A percentile compares a stretch with the other conserved stretches of the same genome.
Conservation (phyloP, 768 basidiomycete genomes). For the Amanita inopinata region DNA sequence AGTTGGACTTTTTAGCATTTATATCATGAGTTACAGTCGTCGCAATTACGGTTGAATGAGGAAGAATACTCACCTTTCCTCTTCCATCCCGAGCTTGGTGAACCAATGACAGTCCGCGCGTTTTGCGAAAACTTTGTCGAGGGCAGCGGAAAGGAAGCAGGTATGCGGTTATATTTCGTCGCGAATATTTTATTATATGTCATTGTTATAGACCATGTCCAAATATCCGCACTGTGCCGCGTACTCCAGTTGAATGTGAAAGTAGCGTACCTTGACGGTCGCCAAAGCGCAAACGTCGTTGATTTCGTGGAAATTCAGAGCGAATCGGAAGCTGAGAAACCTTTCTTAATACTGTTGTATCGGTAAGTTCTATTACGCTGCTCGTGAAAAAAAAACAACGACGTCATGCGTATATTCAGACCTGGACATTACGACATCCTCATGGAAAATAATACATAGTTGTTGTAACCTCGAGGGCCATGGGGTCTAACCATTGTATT, state of each 20-base stretch:
- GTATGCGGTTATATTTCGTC: slow-evolving; percentile 22
- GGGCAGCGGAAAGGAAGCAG: slow-evolving; percentile 68
- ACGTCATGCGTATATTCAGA: slow-evolving; percentile 27
- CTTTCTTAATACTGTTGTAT: slow-evolving; percentile 65
- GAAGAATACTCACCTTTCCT: slow-evolving; percentile 63
- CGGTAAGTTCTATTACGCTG: slow-evolving; percentile 32
- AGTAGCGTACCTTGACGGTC: slow-evolving; percentile 77
- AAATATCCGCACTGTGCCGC: slow-evolving; percentile 67
- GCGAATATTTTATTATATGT: not conserved
- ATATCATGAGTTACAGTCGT: slow-evolving; percentile 30
- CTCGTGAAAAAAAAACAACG: not conserved
- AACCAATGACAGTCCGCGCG: slow-evolving; percentile 41
- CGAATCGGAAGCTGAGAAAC: slow-evolving; percentile 28
- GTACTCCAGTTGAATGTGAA: slow-evolving; percentile 59
- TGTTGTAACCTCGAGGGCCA: no score
- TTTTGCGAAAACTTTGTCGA: slow-evolving; percentile 81
- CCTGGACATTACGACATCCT: slow-evolving; percentile 89
- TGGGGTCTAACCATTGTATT: no score
- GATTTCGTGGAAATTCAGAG: slow-evolving; percentile 61
- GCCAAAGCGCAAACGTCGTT: slow-evolving; percentile 35
- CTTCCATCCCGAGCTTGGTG: slow-evolving; percentile 61
- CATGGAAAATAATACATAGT: slow-evolving; percentile 6
- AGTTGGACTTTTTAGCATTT: not conserved
- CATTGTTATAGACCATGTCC: slow-evolving; percentile 62
- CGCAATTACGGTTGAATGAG: slow-evolving; percentile 62